phyloP scores from a whole-genome alignment of 768 basidiomycete genomes.

The Hysterangium stoloniferum region DNA sequence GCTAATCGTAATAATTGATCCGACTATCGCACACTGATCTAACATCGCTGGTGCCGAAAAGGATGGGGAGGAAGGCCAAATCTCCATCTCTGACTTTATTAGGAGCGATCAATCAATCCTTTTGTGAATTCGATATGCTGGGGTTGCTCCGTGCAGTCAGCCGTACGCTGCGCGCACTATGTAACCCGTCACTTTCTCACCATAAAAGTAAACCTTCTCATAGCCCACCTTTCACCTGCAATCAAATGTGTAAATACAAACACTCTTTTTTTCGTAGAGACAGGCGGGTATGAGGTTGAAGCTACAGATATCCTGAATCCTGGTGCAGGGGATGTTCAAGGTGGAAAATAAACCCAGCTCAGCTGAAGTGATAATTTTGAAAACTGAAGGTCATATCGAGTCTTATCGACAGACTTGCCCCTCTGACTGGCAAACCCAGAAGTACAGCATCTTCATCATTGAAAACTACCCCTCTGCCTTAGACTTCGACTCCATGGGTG shows the following conservation, averaged over 20 bases:
- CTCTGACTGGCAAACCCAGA: constrained; percentile 45
- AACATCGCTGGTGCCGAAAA: no score
- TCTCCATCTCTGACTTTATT: no score
- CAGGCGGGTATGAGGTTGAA: not conserved
- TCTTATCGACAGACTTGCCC: constrained; percentile 36
- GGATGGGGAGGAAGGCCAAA: no score
- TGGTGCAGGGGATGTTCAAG: constrained; percentile 32
- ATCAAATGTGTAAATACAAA: not conserved
- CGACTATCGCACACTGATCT: no score
- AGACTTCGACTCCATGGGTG: constrained; percentile 45
- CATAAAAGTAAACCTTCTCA: no score
- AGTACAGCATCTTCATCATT: constrained; percentile 29
- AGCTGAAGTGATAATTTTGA: constrained; percentile 19
- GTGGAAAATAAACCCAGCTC: no score
- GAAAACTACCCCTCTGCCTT: constrained; percentile 38
- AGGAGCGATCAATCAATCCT: no score
- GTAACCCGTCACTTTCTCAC: no score
- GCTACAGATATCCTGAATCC: constrained; percentile 26
- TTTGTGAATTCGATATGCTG: no score
- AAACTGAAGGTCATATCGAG: not conserved
- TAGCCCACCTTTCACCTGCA: not conserved
- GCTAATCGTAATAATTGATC: no score
- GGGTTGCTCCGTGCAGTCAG: no score
- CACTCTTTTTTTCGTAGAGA: not conserved
- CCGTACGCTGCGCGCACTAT: no score